Base-by-base conservation (phyloP, 257 asterid genomes). In the Sherardia arvensis region DNA sequence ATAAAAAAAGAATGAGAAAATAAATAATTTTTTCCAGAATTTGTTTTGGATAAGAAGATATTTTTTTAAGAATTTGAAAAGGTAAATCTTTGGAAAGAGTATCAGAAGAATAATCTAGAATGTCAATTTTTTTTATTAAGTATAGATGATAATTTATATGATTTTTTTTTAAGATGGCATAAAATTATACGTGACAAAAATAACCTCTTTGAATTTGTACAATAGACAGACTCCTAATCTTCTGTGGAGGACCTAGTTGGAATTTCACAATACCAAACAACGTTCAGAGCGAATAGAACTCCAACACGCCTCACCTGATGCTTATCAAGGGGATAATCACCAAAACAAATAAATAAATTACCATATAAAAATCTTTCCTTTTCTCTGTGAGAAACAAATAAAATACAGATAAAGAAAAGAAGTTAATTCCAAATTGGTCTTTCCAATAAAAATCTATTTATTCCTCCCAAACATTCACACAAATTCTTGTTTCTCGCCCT, bases 391-490 rank as follows among this genome's bases (percentile, higher is more conserved):
- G 22, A 40, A 38, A 55, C 15, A 36, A 27, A 14, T 17, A n/a
- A 28, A 28, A 29, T 18, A 22, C 9, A 64, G 25, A 51, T 21
- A 25, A 20, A 33, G 34, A 66, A 27, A 22, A 65, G 34, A 65
- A 5, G 7, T 36, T 7, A 55, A 23, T 48, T 33, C n/a, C 30
- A 56, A 6, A 56, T 56, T 66, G 27, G 47, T 40, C 28, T 59
- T 59, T 57, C 17, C 7, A 10, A 40, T 26, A 54, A n/a, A 51
- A 57, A 43, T 51, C 15, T 30, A 14, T 56, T 56, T 38, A 56
- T 56, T 56, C 65, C 27, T 40, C 71, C 71, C 64, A 26, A 66
- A 57, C 64, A 47, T 56, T 66, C 48, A 66, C 38, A 23, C 17
- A 22, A 38, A 53, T n/a, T 29, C 64, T 10, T 36, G 53, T 34